Base-by-base conservation (phyloP, 1,284 basidiomycete species). In the Sanguinoderma infundibulare region DNA sequence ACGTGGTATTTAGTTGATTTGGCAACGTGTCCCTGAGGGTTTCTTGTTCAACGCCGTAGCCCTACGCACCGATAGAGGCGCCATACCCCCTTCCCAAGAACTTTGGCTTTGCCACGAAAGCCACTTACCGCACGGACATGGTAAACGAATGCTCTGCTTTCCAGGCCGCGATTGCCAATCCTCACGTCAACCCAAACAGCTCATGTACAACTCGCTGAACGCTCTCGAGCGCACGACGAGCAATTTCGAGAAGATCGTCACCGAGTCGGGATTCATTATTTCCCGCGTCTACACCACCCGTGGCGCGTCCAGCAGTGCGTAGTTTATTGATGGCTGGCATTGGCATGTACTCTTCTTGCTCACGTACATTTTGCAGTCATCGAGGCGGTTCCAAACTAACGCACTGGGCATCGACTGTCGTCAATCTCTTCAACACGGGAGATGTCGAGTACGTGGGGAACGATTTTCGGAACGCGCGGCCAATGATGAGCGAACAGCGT, bases 31-130 rank as follows among this genome's bases (percentile, higher is more conserved):
- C n/a, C n/a, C n/a, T n/a, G n/a, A n/a, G n/a, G n/a, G n/a, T n/a
- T n/a, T n/a, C n/a, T n/a, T n/a, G n/a, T n/a, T n/a, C n/a, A n/a
- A n/a, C n/a, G 15, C 15, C 26, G 17, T 9, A 47, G 24, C 46
- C 46, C 46, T 47, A 47, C 28, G 26, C 46, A 30, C 46, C 46
- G 0, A 47, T 30, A 14, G 46, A 47, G 15, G 32, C 34, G 3
- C 36, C 56, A 36, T 40, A 39, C 22, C 54, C 54, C 7, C n/a
- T 55, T 20, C 44, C 54, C 54, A 15, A 55, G 34, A 55, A 55
- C 44, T 28, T 36, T 12, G 44, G 44, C 22, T 49, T 55, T 15
- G 42, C 54, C 24, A 44, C 54, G 12, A 55, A 55, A 24, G 22
- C 54, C 3, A 34, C 54, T 9, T 24, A 34, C 8, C 54, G 26